These are phyloP conservation scores for Flaveria floridana DNA, from an alignment of 140 eudicot genomes.

Conservation along the genomic window DNA sequence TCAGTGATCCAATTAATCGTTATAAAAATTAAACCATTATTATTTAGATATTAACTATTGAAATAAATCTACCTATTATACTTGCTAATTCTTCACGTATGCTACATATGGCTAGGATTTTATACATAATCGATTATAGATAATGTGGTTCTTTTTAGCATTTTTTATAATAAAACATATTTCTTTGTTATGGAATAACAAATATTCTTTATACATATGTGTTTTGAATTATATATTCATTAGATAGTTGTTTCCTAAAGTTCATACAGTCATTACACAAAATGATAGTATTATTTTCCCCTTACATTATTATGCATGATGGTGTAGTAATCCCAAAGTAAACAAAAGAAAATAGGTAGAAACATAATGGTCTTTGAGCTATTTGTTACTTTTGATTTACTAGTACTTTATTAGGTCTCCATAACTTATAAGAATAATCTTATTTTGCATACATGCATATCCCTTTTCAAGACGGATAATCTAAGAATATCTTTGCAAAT, in stretches of 20 bases:
- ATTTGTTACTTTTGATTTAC: constrained; percentile 27
- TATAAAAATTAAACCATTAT: too few species aligned
- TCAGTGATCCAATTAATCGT: too few species aligned
- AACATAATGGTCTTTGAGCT: constrained; percentile 14
- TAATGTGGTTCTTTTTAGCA: not conserved
- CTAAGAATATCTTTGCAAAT: too few species aligned
- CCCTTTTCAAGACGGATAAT: too few species aligned
- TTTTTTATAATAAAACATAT: not conserved
- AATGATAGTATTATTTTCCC: not conserved
- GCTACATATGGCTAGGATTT: not conserved
- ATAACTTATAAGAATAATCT: too few species aligned
- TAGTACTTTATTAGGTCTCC: constrained; percentile 7
- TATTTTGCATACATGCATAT: too few species aligned
- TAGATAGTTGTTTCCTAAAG: not conserved
- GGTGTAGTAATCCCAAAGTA: constrained; percentile 26
- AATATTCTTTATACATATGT: not conserved
- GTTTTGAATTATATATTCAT: not conserved
- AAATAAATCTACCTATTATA: too few species aligned
- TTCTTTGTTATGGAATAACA: not conserved
- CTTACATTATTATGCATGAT: constrained; percentile 27
- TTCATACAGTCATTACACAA: not conserved
- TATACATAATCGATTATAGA: not conserved
- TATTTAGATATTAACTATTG: too few species aligned
- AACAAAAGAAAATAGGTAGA: not conserved
- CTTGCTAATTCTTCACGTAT: not conserved